These are phyloP conservation scores for Arthrobotrys musiformis DNA, from an alignment of 2,329 filamentous ascomycete species.

Conservation along the genomic window DNA sequence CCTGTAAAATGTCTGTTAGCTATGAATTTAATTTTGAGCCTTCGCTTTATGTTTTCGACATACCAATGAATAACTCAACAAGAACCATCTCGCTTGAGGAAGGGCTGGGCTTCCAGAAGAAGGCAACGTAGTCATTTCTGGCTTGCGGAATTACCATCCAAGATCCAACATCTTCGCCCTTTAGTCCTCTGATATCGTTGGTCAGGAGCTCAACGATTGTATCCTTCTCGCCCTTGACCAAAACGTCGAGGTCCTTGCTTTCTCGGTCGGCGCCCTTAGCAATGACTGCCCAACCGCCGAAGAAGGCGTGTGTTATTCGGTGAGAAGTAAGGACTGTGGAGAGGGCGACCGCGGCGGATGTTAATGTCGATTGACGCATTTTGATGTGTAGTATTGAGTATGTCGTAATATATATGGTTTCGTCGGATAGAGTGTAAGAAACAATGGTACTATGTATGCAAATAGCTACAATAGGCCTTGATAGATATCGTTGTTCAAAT, in stretches of 20 bases:
- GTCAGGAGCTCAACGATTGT: conserved; percentile 58
- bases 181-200: conserved; percentile 53
- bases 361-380: conserved; percentile 59
- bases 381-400: not conserved
- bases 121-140: conserved; percentile 60
- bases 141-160: conserved; percentile 60
- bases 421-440: not conserved
- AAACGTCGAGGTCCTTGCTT: conserved; percentile 60
- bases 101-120: conserved; percentile 58
- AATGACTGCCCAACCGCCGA: conserved; percentile 60
- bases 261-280: conserved; percentile 58
- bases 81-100: conserved; percentile 58
- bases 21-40: not conserved
- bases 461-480: conserved; percentile 31
- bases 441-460: too few species aligned
- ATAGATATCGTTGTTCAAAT: conserved; percentile 26
- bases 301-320: conserved; percentile 60
- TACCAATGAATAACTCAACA: conserved; percentile 59
- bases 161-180: conserved; percentile 50
- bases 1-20: conserved; percentile 36
- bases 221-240: conserved; percentile 59
- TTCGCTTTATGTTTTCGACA: conserved; percentile 2
- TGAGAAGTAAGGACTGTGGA: conserved; percentile 59
- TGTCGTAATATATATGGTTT: not conserved
- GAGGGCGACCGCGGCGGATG: conserved; percentile 59